Base-by-base conservation (phyloP, 306 rosid species). In the Pueraria montana region DNA sequence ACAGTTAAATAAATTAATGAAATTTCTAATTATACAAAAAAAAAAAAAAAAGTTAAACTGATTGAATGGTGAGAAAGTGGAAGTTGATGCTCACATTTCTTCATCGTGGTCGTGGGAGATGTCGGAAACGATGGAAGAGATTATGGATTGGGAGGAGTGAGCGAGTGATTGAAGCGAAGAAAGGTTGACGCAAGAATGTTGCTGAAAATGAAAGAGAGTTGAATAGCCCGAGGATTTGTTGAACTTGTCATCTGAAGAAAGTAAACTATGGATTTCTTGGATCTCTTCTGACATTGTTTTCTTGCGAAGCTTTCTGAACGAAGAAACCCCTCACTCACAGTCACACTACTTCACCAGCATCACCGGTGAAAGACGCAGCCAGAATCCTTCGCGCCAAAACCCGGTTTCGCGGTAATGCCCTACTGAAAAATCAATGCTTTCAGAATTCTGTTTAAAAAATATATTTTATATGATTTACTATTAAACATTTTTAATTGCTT, bases 181-280 rank as follows among this genome's bases (percentile, higher is more conserved):
- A 20, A 83, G 83, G 55, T 61, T 43, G 70, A 74, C 58, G 27
- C 75, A 76, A 78, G 93, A 87, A 6, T 80, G 91, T 38, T 91
- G 88, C 74, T 92, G 98, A 84, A 92, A 89, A 24, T 85, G 90
- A 18, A 88, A 53, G 68, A 90, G 94, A 63, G 91, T 72, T 11
- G 93, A 92, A 86, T 90, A 94, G 53, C 91, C 96, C 11, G 84
- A 77, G 16, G 90, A 85, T 48, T 91, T 91, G 77, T 80, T 65
- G 20, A 88, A 61, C 77, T 83, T 80, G 49, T 67, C 61, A 59
- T 59, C 71, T 0, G 91, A 91, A 64, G 87, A 86, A 78, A 92
- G 76, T 20, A 90, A 80, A 74, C 36, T 20, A 59, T 72, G 81
- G 87, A 92, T 89, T 83, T 88, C 81, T 27, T 80, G 53, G 58